Conservation (phyloP, 768 basidiomycete species). For the Leccinellum luteum region DNA sequence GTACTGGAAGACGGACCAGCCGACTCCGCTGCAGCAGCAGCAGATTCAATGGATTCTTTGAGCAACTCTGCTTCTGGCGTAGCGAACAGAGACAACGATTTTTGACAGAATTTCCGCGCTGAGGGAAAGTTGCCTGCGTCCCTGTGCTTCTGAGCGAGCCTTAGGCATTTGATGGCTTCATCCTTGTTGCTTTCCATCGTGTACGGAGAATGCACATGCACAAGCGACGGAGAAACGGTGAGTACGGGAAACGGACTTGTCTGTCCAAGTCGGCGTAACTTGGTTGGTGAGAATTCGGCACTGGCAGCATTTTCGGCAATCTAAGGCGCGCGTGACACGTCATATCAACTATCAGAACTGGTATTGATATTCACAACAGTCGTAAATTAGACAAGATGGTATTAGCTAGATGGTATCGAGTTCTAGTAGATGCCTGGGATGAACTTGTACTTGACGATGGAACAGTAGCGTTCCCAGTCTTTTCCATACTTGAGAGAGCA, state of each 20-base stretch:
- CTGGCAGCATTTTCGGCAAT: slow-evolving; percentile 2
- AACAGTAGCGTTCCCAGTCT: slow-evolving; percentile 90
- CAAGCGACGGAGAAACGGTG: slow-evolving; percentile 11
- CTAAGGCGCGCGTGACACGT: slow-evolving; percentile 7
- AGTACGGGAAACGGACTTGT: slow-evolving; percentile 3
- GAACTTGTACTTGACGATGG: slow-evolving; percentile 86
- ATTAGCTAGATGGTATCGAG: slow-evolving; percentile 13
- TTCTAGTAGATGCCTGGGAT: slow-evolving; percentile 80
- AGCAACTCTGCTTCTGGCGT: slow-evolving; percentile 73
- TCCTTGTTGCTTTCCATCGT: slow-evolving; percentile 87
- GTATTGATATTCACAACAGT: neutral
- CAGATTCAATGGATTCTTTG: slow-evolving; percentile 62
- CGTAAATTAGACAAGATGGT: slow-evolving; percentile 2
- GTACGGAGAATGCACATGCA: slow-evolving; percentile 4
- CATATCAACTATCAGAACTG: neutral
- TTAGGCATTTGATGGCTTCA: slow-evolving; percentile 80
- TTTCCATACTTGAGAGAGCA: slow-evolving; percentile 91
- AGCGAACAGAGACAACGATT: slow-evolving; percentile 78
- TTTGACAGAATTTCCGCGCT: slow-evolving; percentile 86
- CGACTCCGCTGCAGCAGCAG: slow-evolving; percentile 37
- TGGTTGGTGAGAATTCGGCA: slow-evolving; percentile 26
- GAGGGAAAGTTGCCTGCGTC: slow-evolving; percentile 68
- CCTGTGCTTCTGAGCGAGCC: slow-evolving; percentile 74
- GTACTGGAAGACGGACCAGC: slow-evolving; percentile 41
- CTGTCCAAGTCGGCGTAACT: neutral